A percentile compares a stretch with the other conserved stretches of the same genome.
These are phyloP conservation scores for Oxyria digyna DNA, from an alignment of 148 eudicot genomes.

Conservation along the genomic window DNA sequence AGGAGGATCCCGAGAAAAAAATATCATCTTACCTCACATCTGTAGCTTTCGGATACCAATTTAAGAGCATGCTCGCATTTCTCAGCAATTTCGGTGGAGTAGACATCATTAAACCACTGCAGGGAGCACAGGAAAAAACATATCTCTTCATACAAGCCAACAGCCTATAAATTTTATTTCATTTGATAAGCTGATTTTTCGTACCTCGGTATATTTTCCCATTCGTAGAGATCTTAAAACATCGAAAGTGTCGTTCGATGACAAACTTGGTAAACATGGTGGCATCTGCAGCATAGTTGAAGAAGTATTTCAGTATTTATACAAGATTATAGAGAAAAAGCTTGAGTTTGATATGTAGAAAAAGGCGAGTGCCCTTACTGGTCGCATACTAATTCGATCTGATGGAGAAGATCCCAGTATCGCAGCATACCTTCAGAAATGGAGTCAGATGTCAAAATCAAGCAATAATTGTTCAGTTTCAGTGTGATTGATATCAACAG, in stretches of 20 bases:
- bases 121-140: slow-evolving; percentile 7
- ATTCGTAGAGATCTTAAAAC: slow-evolving; percentile 45
- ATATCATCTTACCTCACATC: slow-evolving; percentile 49
- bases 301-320: slow-evolving; percentile 1
- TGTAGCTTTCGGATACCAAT: slow-evolving; percentile 46
- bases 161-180: background rate
- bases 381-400: slow-evolving; percentile 57
- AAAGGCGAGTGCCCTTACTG: slow-evolving; percentile 36
- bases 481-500: background rate
- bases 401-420: slow-evolving; percentile 83
- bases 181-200: background rate
- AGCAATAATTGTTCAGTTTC: slow-evolving; percentile 1
- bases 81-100: slow-evolving; percentile 67
- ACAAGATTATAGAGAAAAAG: background rate
- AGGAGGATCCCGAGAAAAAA: too few species aligned
- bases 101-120: slow-evolving; percentile 99
- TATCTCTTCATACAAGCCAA: slow-evolving; percentile 6
- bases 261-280: slow-evolving; percentile 68
- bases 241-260: slow-evolving; percentile 32
- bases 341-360: background rate
- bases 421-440: slow-evolving; percentile 73
- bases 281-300: slow-evolving; percentile 39
- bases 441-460: background rate
- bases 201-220: slow-evolving; percentile 90
- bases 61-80: slow-evolving; percentile 73